Conservation (phyloP, 768 basidiomycete genomes). For the Holtermanniella nyarrowii region DNA sequence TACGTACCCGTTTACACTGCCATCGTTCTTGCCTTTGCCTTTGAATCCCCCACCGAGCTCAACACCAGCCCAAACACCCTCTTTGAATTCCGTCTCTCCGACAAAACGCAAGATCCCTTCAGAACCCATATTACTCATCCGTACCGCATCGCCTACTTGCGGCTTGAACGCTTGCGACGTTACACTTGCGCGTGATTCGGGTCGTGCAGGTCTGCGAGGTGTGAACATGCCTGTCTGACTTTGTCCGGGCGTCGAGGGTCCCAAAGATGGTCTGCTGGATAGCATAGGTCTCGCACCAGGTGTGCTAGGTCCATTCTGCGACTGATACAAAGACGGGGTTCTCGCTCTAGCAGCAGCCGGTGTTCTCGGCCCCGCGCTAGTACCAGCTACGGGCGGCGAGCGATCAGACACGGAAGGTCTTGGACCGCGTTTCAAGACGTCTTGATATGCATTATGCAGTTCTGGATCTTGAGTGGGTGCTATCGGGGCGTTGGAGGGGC, state of each 20-base stretch:
- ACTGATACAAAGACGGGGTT: slow-evolving; percentile 3
- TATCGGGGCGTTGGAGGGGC: slow-evolving; percentile 6
- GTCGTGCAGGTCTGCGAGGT: slow-evolving; percentile 18
- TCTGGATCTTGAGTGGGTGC: slow-evolving; percentile 13
- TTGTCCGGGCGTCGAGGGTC: slow-evolving; percentile 4
- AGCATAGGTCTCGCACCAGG: slow-evolving; percentile 15
- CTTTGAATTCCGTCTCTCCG: slow-evolving; percentile 79
- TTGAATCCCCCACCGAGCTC: slow-evolving; percentile 73
- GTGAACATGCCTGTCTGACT: slow-evolving; percentile 15
- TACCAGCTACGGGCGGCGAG: slow-evolving; percentile 17
- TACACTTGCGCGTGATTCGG: slow-evolving; percentile 24
- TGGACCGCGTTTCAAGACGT: slow-evolving; percentile 25
- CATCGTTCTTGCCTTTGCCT: slow-evolving; percentile 93
- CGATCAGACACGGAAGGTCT: slow-evolving; percentile 21
- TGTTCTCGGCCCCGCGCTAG: slow-evolving; percentile 1
- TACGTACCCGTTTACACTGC: slow-evolving; percentile 74
- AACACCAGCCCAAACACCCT: slow-evolving; percentile 86
- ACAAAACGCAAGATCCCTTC: slow-evolving; percentile 73
- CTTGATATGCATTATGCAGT: slow-evolving; percentile 26
- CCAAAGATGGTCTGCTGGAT: slow-evolving; percentile 14
- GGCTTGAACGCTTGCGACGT: slow-evolving; percentile 16
- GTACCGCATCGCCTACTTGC: slow-evolving; percentile 68
- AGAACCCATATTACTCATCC: slow-evolving; percentile 73
- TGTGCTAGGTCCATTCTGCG: slow-evolving; percentile 19
- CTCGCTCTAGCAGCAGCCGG: not conserved